A percentile compares a stretch with the other conserved stretches of the same genome.
Evolutionary conservation across 2,329 filamentous ascomycete species (phyloP).

Genomic region (Cercospora canescens): DNA sequence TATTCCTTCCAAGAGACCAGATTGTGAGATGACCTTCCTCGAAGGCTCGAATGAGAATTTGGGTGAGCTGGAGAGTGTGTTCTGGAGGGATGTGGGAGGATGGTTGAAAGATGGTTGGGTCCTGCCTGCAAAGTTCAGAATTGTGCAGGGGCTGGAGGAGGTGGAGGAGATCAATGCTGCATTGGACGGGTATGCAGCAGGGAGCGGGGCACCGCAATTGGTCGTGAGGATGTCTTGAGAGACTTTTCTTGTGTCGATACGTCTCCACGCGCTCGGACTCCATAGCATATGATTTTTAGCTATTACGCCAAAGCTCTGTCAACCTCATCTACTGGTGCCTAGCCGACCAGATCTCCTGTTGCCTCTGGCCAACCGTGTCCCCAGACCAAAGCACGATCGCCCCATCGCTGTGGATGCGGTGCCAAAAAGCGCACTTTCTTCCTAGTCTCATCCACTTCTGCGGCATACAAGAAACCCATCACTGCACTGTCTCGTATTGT

Average conservation of each 20-base stretch:
- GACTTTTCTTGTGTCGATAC: neutral
- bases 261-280: neutral
- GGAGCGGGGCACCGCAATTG: constrained; percentile 1
- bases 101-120: constrained; percentile 5
- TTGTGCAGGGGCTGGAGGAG: neutral
- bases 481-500: constrained; percentile 78
- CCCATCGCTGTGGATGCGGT: constrained; percentile 79
- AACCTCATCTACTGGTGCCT: neutral
- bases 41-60: neutral
- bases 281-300: neutral
- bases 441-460: constrained; percentile 84
- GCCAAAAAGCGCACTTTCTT: constrained; percentile 78
- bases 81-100: constrained; percentile 6
- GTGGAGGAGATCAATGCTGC: constrained; percentile 13
- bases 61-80: neutral
- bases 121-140: neutral
- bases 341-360: constrained; percentile 72
- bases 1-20: neutral
- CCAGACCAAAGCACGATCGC: constrained; percentile 77
- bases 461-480: constrained; percentile 90
- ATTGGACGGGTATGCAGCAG: constrained; percentile 7
- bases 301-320: neutral
- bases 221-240: neutral
- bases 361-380: constrained; percentile 80
- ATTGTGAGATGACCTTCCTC: neutral